Percentiles rank a stretch among this genome's conserved stretches.
These are phyloP conservation scores for Corrigiola litoralis DNA, from an alignment of 179 eudicot genomes.

Conservation along the genomic window DNA sequence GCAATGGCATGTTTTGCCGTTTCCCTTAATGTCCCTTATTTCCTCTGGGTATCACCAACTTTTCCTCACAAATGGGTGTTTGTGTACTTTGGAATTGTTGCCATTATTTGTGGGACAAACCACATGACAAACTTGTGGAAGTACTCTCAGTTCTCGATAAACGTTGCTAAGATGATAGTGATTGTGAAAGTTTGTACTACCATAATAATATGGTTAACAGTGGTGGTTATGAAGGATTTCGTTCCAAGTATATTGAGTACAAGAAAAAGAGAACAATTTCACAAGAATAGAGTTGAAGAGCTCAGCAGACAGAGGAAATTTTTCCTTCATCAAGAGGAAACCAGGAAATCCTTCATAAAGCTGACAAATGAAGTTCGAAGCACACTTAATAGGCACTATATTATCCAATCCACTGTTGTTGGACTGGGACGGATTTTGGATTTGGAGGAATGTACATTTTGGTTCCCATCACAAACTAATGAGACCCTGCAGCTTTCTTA, in stretches of 20 bases:
- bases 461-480: conserved; percentile 59
- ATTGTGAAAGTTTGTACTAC: conserved; percentile 47
- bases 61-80: conserved; percentile 53
- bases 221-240: conserved; percentile 47
- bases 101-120: conserved; percentile 54
- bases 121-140: conserved; percentile 51
- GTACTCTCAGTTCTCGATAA: conserved; percentile 34
- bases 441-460: conserved; percentile 65
- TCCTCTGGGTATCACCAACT: conserved; percentile 40
- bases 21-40: conserved; percentile 55
- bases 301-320: conserved; percentile 48
- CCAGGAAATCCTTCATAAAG: conserved; percentile 44
- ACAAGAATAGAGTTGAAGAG: conserved; percentile 49
- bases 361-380: conserved; percentile 58
- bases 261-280: conserved; percentile 36
- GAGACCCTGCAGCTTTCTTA: conserved; percentile 40
- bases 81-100: conserved; percentile 54
- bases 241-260: conserved; percentile 45
- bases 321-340: conserved; percentile 41
- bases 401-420: conserved; percentile 47
- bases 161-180: conserved; percentile 40
- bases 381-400: conserved; percentile 47
- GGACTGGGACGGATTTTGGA: conserved; percentile 55
- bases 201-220: conserved; percentile 44
- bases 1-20: conserved; percentile 48